phyloP scores from a whole-genome alignment of 371 early-diverging fungal genomes.

The Umbelopsis sp. region DNA sequence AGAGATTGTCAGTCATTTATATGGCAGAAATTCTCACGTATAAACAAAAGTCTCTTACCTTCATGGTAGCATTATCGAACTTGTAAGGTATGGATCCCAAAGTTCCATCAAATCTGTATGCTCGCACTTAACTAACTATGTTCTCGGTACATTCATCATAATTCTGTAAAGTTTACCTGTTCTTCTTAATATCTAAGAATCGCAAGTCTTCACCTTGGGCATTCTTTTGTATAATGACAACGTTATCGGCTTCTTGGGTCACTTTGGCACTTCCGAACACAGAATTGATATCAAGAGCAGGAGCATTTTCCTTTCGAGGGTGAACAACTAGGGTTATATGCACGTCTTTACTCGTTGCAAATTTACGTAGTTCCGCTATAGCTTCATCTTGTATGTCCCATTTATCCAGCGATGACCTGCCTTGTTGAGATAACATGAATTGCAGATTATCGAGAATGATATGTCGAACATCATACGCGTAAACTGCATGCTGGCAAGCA shows the following conservation, averaged over 20 bases:
- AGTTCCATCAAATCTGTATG: constrained; percentile 69
- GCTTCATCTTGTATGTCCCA: constrained; percentile 79
- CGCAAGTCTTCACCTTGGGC: constrained; percentile 34
- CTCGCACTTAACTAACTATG: neutral
- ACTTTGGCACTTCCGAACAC: constrained; percentile 82
- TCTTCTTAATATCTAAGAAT: constrained; percentile 72
- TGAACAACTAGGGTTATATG: constrained; percentile 82
- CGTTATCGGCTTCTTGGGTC: constrained; percentile 86
- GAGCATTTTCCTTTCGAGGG: constrained; percentile 66
- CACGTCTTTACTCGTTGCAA: constrained; percentile 75
- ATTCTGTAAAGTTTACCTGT: constrained; percentile 36
- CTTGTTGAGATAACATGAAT: constrained; percentile 80
- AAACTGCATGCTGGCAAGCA: constrained; percentile 74
- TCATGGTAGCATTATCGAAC: constrained; percentile 22
- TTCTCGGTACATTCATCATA: neutral
- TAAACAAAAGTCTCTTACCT: neutral
- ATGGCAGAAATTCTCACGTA: too few relatives aligned
- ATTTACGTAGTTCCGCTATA: constrained; percentile 64
- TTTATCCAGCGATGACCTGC: constrained; percentile 56
- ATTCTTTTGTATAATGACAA: constrained; percentile 67
- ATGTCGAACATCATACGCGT: constrained; percentile 75
- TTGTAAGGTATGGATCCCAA: constrained; percentile 59
- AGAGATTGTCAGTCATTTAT: neutral
- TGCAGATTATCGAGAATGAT: constrained; percentile 80
- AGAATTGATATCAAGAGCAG: constrained; percentile 68